Evolutionary conservation across 2,329 filamentous ascomycete species (phyloP), one percentile per base, ranked within the genome.

Genomic region (Penicillium sp.): DNA sequence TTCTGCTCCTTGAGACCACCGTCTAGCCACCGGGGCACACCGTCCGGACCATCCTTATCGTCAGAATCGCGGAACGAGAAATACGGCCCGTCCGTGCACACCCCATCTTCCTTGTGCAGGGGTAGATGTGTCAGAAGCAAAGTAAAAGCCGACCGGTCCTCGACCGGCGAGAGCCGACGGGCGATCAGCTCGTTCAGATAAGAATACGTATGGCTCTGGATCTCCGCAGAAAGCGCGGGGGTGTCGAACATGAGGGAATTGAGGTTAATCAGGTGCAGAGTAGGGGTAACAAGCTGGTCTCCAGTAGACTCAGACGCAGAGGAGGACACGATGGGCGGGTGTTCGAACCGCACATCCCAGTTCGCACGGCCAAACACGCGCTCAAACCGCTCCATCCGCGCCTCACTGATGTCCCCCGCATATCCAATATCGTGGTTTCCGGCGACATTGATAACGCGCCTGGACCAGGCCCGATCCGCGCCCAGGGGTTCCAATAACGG

Each of bases 401-500:
- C 76, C n/a, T 77, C 72, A 35, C 85, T 88, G 53, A 97, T 77
- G 67, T 98, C 93, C 3, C 93, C 93, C 0, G 90, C 88, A 66
- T 98, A 98, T 31, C 93, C 93, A 62, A 98, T 84, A 67, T 98
- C 93, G 65, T 98, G 93, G 64, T 98, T 98, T 1, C 93, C 93
- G 0, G 83, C 89, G 24, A 97, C 81, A 59, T 95, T 94, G 65
- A 98, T 88, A 55, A 96, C 77, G 48, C 85, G 80, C 35, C 75
- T 77, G n/a, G 76, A 70, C 93, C 93, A 97, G 2, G 69, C 68
- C 6, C 73, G 69, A 53, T 77, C 70, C 15, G 61, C 47, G 55
- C 68, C 68, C 6, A 71, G 53, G 10, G 57, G 48, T 43, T 62
- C 58, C 31, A 64, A 55, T 6, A 44, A 51, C 15, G 46, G 28